Evolutionary conservation across 2,329 filamentous ascomycete species (phyloP).

Genomic region (Pyricularia pennisetigena): DNA sequence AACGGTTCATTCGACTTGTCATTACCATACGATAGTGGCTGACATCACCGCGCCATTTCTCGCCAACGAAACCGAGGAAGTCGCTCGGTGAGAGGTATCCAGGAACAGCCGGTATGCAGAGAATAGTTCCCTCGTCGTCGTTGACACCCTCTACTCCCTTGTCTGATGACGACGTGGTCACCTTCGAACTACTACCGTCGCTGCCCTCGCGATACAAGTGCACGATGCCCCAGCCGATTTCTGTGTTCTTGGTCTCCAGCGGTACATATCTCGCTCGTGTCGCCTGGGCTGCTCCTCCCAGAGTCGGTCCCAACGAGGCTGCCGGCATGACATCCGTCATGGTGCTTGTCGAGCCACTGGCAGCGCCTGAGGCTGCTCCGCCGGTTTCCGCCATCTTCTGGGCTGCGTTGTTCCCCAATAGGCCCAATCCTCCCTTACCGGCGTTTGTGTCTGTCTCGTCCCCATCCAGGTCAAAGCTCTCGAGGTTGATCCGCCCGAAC

Average conservation of each 20-base stretch:
- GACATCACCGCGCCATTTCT: slow-evolving; percentile 75
- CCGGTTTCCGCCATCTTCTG: neutral
- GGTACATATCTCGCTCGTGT: slow-evolving; percentile 76
- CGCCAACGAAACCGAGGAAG: slow-evolving; percentile 83
- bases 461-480: slow-evolving; percentile 63
- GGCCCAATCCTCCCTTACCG: neutral
- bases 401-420: neutral
- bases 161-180: slow-evolving; percentile 11
- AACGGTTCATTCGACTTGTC: slow-evolving; percentile 80
- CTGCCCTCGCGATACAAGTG: slow-evolving; percentile 84
- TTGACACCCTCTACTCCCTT: slow-evolving; percentile 14
- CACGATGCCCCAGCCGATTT: slow-evolving; percentile 85
- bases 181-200: slow-evolving; percentile 29
- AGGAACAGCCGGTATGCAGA: slow-evolving; percentile 91
- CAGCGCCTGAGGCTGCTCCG: neutral
- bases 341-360: slow-evolving; percentile 8
- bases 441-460: neutral
- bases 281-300: slow-evolving; percentile 55
- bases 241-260: slow-evolving; percentile 60
- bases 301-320: slow-evolving; percentile 37
- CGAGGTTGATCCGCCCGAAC: slow-evolving; percentile 67
- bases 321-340: slow-evolving; percentile 23
- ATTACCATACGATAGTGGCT: slow-evolving; percentile 92
- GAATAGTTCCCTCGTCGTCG: slow-evolving; percentile 68
- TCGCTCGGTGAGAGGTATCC: slow-evolving; percentile 88